Percentiles rank a stretch among this genome's conserved stretches.
These are phyloP conservation scores for Pulveroboletus frians DNA, from an alignment of 768 basidiomycete genomes.

Conservation along the genomic window DNA sequence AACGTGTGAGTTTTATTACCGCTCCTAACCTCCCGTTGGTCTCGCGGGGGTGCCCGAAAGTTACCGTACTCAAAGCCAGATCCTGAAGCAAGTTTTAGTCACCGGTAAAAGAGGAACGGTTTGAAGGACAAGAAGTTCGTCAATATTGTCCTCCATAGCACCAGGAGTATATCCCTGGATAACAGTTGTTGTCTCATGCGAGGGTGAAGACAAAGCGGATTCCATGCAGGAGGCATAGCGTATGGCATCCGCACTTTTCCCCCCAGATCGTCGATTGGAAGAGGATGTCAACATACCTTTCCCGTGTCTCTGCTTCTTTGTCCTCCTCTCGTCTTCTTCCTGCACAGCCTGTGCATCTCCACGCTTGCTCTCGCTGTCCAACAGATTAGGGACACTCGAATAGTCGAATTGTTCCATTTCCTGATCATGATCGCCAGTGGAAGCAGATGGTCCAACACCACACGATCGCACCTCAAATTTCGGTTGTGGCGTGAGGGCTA, in stretches of 20 bases:
- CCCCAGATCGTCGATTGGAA: not conserved
- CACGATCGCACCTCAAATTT: conserved; percentile 1
- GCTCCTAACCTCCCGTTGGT: conserved; percentile 57
- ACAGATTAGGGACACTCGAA: conserved; percentile 58
- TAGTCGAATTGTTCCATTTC: conserved; percentile 61
- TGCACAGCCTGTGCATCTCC: conserved; percentile 13
- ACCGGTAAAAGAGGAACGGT: not conserved
- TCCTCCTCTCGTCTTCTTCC: conserved; percentile 34
- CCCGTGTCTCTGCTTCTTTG: conserved; percentile 49
- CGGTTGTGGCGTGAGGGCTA: not conserved
- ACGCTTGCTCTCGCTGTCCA: conserved; percentile 52
- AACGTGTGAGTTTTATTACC: conserved; percentile 72
- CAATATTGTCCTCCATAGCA: conserved; percentile 1
- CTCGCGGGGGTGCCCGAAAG: conserved; percentile 63
- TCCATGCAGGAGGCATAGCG: conserved; percentile 4
- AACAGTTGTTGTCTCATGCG: not conserved
- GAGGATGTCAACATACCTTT: conserved; percentile 28
- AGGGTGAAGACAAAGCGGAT: conserved; percentile 3
- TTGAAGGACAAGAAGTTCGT: conserved; percentile 3
- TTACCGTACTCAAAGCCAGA: conserved; percentile 42
- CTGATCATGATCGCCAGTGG: conserved; percentile 12
- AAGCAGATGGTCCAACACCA: conserved; percentile 4
- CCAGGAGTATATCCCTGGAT: not conserved
- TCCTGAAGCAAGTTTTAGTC: conserved; percentile 28
- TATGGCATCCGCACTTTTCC: not conserved